Percentiles rank a stretch among this genome's conserved stretches.
These are phyloP conservation scores for Alternaria ethzedia DNA, from an alignment of 2,329 filamentous ascomycete species.

Conservation along the genomic window DNA sequence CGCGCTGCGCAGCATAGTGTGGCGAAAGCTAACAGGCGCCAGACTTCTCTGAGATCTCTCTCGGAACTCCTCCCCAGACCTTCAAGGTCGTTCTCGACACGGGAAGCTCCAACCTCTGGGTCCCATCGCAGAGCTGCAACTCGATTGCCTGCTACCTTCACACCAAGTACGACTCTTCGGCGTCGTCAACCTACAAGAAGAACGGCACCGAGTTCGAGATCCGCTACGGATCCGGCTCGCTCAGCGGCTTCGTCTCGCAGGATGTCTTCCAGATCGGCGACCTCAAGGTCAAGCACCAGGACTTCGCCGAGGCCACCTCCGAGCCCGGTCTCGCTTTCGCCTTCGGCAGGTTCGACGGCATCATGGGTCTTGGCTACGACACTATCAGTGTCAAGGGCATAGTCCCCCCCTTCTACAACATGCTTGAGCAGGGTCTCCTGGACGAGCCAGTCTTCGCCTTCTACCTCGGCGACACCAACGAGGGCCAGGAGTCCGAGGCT, in stretches of 20 bases:
- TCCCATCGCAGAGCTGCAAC: conserved; percentile 85
- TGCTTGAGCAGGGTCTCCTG: conserved; percentile 86
- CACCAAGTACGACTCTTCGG: conserved; percentile 90
- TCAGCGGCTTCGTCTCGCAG: conserved; percentile 92
- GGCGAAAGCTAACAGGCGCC: conserved; percentile 24
- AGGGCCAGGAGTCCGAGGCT: conserved; percentile 79
- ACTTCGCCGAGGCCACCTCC: conserved; percentile 94
- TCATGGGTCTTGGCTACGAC: conserved; percentile 92
- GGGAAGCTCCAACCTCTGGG: conserved; percentile 98
- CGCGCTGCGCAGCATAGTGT: background rate
- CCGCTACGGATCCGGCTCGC: conserved; percentile 90
- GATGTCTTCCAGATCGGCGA: conserved; percentile 89
- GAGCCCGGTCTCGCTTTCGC: conserved; percentile 98
- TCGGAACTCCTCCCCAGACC: conserved; percentile 88
- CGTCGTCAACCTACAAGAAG: conserved; percentile 89
- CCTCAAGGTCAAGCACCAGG: conserved; percentile 83
- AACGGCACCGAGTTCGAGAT: conserved; percentile 95
- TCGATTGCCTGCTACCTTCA: conserved; percentile 99
- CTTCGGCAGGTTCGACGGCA: conserved; percentile 96
- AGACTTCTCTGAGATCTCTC: conserved; percentile 95
- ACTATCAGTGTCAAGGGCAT: conserved; percentile 97
- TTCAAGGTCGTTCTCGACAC: conserved; percentile 99
- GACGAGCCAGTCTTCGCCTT: conserved; percentile 96
- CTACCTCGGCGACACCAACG: conserved; percentile 81
- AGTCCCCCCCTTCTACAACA: conserved; percentile 93